A percentile compares a stretch with the other conserved stretches of the same genome.
These are phyloP conservation scores for Cytospora mali DNA, from an alignment of 2,329 filamentous ascomycete genomes.

Conservation along the genomic window DNA sequence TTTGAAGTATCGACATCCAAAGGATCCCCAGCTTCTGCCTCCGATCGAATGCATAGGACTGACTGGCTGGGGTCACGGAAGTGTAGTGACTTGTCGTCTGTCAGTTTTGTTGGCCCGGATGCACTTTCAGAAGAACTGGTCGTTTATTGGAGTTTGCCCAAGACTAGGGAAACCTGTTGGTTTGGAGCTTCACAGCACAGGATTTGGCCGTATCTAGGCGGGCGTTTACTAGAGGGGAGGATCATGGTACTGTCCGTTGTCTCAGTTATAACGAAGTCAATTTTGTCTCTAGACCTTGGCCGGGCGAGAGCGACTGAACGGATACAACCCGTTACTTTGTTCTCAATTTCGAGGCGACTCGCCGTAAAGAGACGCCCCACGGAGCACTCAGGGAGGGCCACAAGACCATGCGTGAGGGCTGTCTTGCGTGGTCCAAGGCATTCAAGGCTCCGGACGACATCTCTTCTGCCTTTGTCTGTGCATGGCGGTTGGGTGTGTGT, in stretches of 20 bases:
- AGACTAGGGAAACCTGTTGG: not conserved
- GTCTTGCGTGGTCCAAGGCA: not conserved
- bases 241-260: not conserved
- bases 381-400: not conserved
- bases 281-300: not conserved
- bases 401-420: not conserved
- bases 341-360: not conserved
- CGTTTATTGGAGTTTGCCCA: not conserved
- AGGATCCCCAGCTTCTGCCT: not conserved
- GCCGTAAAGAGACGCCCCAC: not conserved
- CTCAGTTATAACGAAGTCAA: no score
- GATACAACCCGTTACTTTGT: not conserved
- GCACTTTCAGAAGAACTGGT: not conserved
- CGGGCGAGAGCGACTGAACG: not conserved
- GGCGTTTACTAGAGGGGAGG: not conserved
- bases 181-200: no score
- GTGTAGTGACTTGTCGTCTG: not conserved
- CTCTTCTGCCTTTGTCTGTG: not conserved
- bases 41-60: not conserved
- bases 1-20: not conserved
- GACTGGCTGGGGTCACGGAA: not conserved
- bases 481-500: conserved; percentile 5
- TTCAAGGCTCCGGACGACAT: not conserved
- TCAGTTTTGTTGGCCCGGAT: not conserved
- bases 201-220: no score